Evolutionary conservation across 2,329 filamentous ascomycete genomes (phyloP), one percentile per base, ranked within the genome.

Genomic region (Fusarium gaditjirri): DNA sequence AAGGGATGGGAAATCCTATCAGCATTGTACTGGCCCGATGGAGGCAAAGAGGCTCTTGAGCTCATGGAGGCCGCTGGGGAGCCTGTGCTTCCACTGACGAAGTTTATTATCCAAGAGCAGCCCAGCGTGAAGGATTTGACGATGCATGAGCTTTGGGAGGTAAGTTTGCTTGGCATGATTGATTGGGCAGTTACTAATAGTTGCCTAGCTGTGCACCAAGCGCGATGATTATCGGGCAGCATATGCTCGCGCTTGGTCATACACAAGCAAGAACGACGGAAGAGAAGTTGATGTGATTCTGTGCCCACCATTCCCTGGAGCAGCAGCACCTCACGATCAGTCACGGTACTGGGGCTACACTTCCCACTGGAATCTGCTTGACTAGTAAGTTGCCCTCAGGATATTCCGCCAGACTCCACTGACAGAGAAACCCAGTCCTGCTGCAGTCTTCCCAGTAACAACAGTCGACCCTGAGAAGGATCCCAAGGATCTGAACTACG

Each of bases 351-450:
- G 90, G 90, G 86, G 86, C 3, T 93, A 93, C 72, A 92, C 90
- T 0, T 82, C 86, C 1, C 86, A 90, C 68, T 93, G 90, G 90
- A 93, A 93, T 76, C 74, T 93, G 44, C 84, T 93, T 3, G 90
- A 93, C 77, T 92, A 92, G 63, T 66, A 46, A 9, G 63, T 36
- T 8, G 2, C 3, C 3, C 16, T 36, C 7, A 3, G 5, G 4
- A 6, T 8, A 10, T 21, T 14, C 17, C 1, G 2, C 14, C 5
- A 19, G 27, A 25, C 7, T 25, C 29, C 1, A 4, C 61, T 66
- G 13, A 66, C 44, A 6, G 1, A 13, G 3, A 27, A 1, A 12
- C 6, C 13, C 6, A 66, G 63, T 77, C 89, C 91, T 1, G 86
- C 84, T 14, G 78, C 87, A 5, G 84, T 89, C 0, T 91, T 93